Evolutionary conservation across 2,329 filamentous ascomycete genomes (phyloP).

Genomic region (Parasarocladium wereldwijsianum): DNA sequence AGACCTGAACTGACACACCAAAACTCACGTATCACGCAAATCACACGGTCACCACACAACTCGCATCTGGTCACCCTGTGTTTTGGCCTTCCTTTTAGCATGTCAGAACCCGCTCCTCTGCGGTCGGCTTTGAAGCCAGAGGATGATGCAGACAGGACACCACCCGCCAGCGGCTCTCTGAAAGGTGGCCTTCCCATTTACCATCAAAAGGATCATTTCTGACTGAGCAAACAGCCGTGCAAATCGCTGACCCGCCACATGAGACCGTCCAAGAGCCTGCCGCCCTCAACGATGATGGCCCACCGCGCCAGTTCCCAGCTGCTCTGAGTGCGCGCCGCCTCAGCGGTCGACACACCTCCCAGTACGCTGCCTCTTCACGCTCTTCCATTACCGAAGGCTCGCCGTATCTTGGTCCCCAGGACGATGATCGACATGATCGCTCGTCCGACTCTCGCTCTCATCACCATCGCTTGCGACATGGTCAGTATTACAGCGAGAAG

Average conservation of each 20-base stretch:
- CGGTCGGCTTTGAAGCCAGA: slow-evolving; percentile 30
- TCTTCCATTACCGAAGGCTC: slow-evolving; percentile 25
- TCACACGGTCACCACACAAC: slow-evolving; percentile 5
- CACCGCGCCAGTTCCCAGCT: slow-evolving; percentile 16
- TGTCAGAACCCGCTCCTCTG: no score
- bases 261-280: slow-evolving; percentile 17
- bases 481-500: slow-evolving; percentile 32
- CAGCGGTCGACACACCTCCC: slow-evolving; percentile 16
- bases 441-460: slow-evolving; percentile 8
- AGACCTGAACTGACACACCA: no score
- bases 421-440: slow-evolving; percentile 7
- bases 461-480: slow-evolving; percentile 15
- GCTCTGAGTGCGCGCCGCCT: slow-evolving; percentile 16
- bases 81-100: no score
- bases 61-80: slow-evolving; percentile 6
- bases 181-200: slow-evolving; percentile 33
- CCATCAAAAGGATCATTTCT: slow-evolving; percentile 10
- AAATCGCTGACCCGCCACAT: slow-evolving; percentile 38
- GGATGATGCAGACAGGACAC: slow-evolving; percentile 22
- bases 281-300: slow-evolving; percentile 18
- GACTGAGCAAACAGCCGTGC: slow-evolving; percentile 35
- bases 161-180: slow-evolving; percentile 19
- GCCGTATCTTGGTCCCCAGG: slow-evolving; percentile 14
- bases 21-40: no score
- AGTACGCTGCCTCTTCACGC: slow-evolving; percentile 24